Percentiles rank a stretch among this genome's conserved stretches.
Conservation (phyloP, 202 grass and related monocot genomes). For the Bolboschoenoplectus hybrid region DNA sequence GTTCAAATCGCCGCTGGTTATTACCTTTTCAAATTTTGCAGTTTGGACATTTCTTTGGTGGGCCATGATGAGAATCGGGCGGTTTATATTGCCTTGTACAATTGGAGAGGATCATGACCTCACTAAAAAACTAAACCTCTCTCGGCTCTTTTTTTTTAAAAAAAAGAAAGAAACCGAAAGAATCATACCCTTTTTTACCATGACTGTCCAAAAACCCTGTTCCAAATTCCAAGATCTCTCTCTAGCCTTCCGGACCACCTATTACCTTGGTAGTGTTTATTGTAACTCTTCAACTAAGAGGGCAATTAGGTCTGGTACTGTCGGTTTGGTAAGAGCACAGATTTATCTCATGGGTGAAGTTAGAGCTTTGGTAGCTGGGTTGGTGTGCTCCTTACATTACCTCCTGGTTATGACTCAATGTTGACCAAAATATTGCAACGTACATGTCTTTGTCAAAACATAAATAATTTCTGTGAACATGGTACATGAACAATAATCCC, state of each 20-base stretch:
- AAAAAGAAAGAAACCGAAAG: too few relatives aligned
- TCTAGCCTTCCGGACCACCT: not conserved
- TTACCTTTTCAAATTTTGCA: not conserved
- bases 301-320: not conserved
- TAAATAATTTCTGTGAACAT: not conserved
- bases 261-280: not conserved
- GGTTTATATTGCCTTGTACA: not conserved
- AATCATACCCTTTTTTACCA: too few relatives aligned
- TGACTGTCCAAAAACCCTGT: too few relatives aligned
- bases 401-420: not conserved
- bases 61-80: not conserved
- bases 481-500: not conserved
- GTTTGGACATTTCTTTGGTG: not conserved
- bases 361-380: not conserved
- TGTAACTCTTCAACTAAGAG: not conserved
- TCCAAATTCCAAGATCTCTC: too few relatives aligned
- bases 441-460: not conserved
- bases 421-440: not conserved
- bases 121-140: too few relatives aligned
- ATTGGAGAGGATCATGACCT: not conserved
- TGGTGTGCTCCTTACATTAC: too few relatives aligned
- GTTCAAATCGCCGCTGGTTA: not conserved
- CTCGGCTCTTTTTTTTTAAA: too few relatives aligned
- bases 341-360: not conserved
- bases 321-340: too few relatives aligned